phyloP scores from a whole-genome alignment of 768 basidiomycete genomes.

The Agrocybe chaxingu region DNA sequence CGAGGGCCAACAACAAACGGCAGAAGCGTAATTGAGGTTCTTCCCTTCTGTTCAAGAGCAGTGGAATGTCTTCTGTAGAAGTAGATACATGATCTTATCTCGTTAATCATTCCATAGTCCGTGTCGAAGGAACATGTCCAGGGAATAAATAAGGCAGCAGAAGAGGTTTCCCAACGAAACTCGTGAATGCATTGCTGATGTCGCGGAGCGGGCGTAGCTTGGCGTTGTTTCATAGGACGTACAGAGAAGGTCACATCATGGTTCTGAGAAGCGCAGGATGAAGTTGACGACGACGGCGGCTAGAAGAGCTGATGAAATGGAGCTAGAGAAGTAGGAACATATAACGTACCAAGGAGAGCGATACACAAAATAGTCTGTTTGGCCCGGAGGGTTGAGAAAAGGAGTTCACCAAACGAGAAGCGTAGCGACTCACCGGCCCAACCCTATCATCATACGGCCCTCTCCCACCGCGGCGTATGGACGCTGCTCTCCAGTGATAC shows the following conservation, averaged over 20 bases:
- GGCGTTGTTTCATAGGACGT: background rate
- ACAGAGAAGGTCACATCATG: constrained; percentile 2
- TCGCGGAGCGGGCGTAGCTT: background rate
- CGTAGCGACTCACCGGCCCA: constrained; percentile 72
- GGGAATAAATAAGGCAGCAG: background rate
- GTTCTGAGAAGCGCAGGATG: constrained; percentile 68
- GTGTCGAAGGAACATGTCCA: background rate
- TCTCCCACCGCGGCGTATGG: constrained; percentile 86
- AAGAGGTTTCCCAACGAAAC: background rate
- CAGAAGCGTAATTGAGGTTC: constrained; percentile 47
- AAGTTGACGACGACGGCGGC: constrained; percentile 87
- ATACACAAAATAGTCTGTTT: constrained; percentile 77
- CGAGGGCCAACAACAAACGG: constrained; percentile 49
- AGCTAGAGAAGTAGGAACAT: background rate
- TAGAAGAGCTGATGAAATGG: constrained; percentile 22
- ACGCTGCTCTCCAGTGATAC: constrained; percentile 94
- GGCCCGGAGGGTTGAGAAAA: constrained; percentile 1
- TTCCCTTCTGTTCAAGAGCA: constrained; percentile 1
- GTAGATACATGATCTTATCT: constrained; percentile 16
- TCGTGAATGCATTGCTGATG: background rate
- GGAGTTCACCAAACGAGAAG: constrained; percentile 8
- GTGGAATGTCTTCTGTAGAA: constrained; percentile 10
- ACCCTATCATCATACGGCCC: constrained; percentile 97
- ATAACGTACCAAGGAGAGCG: constrained; percentile 65
- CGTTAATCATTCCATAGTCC: background rate